Percentiles rank a stretch among this genome's conserved stretches.
These are phyloP conservation scores for Sphaceloma murrayae DNA, from an alignment of 2,329 filamentous ascomycete species.

Conservation along the genomic window DNA sequence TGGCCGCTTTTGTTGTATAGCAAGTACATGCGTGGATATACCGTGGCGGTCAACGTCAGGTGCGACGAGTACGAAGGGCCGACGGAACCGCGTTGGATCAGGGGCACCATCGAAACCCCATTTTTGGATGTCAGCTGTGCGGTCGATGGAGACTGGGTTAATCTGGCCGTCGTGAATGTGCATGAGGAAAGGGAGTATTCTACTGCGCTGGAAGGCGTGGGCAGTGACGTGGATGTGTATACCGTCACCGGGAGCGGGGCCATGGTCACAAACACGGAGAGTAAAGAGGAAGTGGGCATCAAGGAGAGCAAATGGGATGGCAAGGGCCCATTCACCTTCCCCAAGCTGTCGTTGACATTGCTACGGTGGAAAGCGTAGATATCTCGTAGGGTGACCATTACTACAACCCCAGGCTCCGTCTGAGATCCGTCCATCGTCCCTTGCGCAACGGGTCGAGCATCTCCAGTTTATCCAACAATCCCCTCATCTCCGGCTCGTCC, in stretches of 20 bases:
- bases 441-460: slow-evolving; percentile 63
- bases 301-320: slow-evolving; percentile 55
- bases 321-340: slow-evolving; percentile 53
- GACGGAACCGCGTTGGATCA: slow-evolving; percentile 57
- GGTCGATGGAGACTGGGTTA: slow-evolving; percentile 51
- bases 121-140: slow-evolving; percentile 60
- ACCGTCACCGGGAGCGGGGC: slow-evolving; percentile 52
- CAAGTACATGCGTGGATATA: slow-evolving; percentile 63
- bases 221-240: slow-evolving; percentile 49
- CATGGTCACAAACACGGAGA: slow-evolving; percentile 52
- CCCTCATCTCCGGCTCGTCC: slow-evolving; percentile 36
- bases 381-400: background rate
- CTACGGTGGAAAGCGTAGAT: slow-evolving; percentile 19
- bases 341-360: slow-evolving; percentile 35
- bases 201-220: slow-evolving; percentile 50
- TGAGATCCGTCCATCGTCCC: slow-evolving; percentile 67
- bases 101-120: slow-evolving; percentile 56
- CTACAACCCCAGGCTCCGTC: slow-evolving; percentile 38
- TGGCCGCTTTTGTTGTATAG: slow-evolving; percentile 63
- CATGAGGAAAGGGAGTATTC: slow-evolving; percentile 50
- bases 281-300: slow-evolving; percentile 53
- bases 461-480: slow-evolving; percentile 54
- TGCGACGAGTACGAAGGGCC: slow-evolving; percentile 55
- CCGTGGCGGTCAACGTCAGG: slow-evolving; percentile 56
- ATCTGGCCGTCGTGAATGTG: slow-evolving; percentile 65